Percentiles rank a stretch among this genome's conserved stretches.
Evolutionary conservation across 176 grass and related monocot species (phyloP).

Genomic region (Oropetium thomaeum): DNA sequence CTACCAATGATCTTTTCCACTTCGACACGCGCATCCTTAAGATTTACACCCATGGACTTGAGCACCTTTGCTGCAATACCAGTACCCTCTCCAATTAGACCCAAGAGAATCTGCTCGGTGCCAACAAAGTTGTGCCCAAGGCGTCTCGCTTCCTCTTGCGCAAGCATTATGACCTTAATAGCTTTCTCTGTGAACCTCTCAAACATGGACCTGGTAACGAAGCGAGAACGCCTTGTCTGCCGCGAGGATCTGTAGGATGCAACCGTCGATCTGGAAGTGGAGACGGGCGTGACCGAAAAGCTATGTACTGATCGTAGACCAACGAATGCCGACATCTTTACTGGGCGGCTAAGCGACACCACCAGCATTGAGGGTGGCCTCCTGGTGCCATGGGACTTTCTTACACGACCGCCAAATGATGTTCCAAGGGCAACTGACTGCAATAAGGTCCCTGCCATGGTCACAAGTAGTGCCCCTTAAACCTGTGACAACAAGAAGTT

Average conservation of each 20-base stretch:
- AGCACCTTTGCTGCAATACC: conserved; percentile 97
- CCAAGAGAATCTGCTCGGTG: conserved; percentile 88
- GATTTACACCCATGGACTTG: conserved; percentile 98
- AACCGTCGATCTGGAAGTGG: conserved; percentile 39
- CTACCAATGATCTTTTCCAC: conserved; percentile 95
- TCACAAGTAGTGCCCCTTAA: conserved; percentile 18
- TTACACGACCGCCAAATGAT: conserved; percentile 23
- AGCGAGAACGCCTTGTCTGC: conserved; percentile 23
- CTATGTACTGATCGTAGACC: conserved; percentile 51
- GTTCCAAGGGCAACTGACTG: conserved; percentile 48
- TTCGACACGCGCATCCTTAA: conserved; percentile 92
- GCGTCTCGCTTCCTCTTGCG: conserved; percentile 89
- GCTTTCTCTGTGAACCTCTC: conserved; percentile 95
- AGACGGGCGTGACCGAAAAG: conserved; percentile 25
- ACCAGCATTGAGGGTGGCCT: conserved; percentile 45
- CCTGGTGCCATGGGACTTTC: conserved; percentile 39
- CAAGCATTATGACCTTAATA: conserved; percentile 95
- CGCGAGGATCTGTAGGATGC: conserved; percentile 45
- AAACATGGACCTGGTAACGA: conserved; percentile 66
- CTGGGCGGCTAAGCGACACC: conserved; percentile 24
- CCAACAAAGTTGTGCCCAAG: conserved; percentile 93
- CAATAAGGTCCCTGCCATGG: conserved; percentile 58
- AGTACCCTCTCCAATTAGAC: conserved; percentile 85
- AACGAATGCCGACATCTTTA: conserved; percentile 57
- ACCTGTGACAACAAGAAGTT: conserved; percentile 19